Conservation (phyloP, 345 rosid genomes). For the Rhodamnia rubescens region DNA sequence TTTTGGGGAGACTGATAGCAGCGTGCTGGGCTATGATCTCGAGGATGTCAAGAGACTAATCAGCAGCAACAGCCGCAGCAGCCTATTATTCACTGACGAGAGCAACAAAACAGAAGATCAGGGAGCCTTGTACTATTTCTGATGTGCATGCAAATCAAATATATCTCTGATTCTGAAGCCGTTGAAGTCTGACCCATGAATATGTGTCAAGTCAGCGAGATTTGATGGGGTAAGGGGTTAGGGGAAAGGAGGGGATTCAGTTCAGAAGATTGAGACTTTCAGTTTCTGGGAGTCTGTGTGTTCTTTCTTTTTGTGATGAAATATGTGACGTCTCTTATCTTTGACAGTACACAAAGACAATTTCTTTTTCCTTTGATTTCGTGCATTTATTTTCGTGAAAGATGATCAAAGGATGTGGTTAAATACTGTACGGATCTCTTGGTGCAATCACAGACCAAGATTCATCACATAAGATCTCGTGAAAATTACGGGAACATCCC, state of each 20-base stretch:
- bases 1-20: neutral
- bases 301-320: neutral
- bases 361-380: neutral
- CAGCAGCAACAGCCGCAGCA: neutral
- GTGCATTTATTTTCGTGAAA: neutral
- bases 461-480: neutral
- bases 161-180: neutral
- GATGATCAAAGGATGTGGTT: neutral
- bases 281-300: neutral
- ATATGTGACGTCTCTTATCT: neutral
- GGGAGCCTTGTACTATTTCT: neutral
- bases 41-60: conserved; percentile 8
- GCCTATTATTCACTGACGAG: neutral
- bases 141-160: neutral
- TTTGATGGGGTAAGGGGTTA: conserved; percentile 1
- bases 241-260: neutral
- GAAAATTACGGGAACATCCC: neutral
- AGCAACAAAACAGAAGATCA: neutral
- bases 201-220: neutral
- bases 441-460: neutral
- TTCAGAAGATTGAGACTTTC: neutral
- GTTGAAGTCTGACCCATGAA: neutral
- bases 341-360: neutral
- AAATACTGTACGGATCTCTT: neutral
- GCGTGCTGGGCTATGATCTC: neutral